Evolutionary conservation across 1,139 yeast genomes (phyloP).

Genomic region (Diutina pseudorugosa): DNA sequence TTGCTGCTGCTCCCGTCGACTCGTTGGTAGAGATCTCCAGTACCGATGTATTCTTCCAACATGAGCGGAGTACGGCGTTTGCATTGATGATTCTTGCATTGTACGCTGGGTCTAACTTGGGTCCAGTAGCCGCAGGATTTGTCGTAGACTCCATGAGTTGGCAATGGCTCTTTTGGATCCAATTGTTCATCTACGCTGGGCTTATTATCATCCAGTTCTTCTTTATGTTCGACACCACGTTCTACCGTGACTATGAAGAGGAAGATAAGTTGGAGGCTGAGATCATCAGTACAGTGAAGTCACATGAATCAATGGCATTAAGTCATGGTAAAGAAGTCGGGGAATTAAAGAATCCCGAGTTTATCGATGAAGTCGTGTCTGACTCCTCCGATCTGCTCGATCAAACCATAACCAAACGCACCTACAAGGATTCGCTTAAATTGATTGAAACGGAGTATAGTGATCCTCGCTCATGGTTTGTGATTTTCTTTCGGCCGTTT

Average conservation of each 20-base stretch:
- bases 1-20: conserved; percentile 39
- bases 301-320: conserved; percentile 11
- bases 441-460: conserved; percentile 25
- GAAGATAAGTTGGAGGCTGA: conserved; percentile 12
- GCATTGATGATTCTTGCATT: conserved; percentile 28
- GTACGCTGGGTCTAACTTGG: conserved; percentile 31
- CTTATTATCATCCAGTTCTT: conserved; percentile 29
- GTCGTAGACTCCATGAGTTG: neutral
- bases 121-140: conserved; percentile 33
- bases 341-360: neutral
- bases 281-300: conserved; percentile 15
- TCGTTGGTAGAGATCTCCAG: conserved; percentile 36
- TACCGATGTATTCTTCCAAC: conserved; percentile 36
- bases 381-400: conserved; percentile 5
- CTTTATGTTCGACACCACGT: conserved; percentile 34
- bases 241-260: conserved; percentile 13
- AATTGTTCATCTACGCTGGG: conserved; percentile 26
- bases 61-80: conserved; percentile 31
- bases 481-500: conserved; percentile 15
- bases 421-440: conserved; percentile 24
- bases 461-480: conserved; percentile 27
- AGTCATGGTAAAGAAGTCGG: conserved; percentile 6
- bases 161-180: conserved; percentile 2
- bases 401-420: conserved; percentile 15
- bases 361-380: neutral